Percentiles rank a stretch among this genome's conserved stretches.
Conservation (phyloP, 192 early-diverging fungal species). For the Obelidium mucronatum region DNA sequence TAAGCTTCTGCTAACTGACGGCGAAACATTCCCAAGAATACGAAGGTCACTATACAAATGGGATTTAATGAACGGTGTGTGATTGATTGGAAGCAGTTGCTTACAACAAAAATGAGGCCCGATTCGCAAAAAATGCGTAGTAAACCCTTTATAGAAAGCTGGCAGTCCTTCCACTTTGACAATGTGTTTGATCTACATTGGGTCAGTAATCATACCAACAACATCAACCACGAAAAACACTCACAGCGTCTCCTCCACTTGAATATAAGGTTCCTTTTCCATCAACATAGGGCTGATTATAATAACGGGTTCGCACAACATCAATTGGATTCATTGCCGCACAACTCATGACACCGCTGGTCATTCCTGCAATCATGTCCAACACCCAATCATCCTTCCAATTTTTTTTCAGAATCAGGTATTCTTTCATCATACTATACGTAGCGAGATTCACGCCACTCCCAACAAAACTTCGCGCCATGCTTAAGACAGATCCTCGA, state of each 20-base stretch:
- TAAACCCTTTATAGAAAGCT: constrained; percentile 77
- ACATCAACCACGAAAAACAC: not conserved
- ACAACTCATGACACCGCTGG: constrained; percentile 61
- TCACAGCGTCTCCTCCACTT: constrained; percentile 54
- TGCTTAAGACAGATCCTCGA: constrained; percentile 70
- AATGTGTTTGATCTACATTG: constrained; percentile 58
- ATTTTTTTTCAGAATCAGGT: constrained; percentile 60
- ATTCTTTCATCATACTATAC: constrained; percentile 74
- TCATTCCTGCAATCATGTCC: constrained; percentile 73
- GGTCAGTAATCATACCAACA: not conserved
- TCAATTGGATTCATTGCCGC: constrained; percentile 65
- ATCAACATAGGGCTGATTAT: constrained; percentile 73
- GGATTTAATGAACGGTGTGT: not conserved
- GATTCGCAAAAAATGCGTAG: constrained; percentile 77
- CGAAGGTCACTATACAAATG: constrained; percentile 64
- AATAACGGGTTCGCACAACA: constrained; percentile 71
- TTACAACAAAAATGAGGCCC: constrained; percentile 78
- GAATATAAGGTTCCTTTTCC: constrained; percentile 64
- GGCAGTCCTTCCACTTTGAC: constrained; percentile 63
- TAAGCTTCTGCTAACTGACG: constrained; percentile 50
- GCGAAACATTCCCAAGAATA: constrained; percentile 71
- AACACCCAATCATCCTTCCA: constrained; percentile 68
- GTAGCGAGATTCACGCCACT: constrained; percentile 72
- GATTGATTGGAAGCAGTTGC: constrained; percentile 6
- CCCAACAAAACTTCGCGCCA: constrained; percentile 71